Evolutionary conservation across 2,329 filamentous ascomycete genomes (phyloP), one percentile per base, ranked within the genome.

Genomic region (Penicillium psychrosexuale): DNA sequence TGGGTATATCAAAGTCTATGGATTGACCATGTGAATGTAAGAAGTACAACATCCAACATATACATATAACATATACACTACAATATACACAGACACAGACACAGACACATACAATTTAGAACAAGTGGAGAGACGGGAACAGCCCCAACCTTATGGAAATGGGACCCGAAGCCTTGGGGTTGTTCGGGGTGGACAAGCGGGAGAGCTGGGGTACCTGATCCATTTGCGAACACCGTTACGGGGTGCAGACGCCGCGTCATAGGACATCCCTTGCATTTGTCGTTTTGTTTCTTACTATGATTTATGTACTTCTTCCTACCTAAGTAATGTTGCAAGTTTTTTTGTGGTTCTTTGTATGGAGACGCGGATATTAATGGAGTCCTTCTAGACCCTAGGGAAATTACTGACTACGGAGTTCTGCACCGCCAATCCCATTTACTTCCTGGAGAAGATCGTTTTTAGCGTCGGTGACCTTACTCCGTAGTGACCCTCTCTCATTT

Each of bases 121-220:
- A 36, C 13, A 24, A 36, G 51, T 54, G 52, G 52, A 54, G 47
- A 54, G 47, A 51, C 52, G 52, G 47, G 40, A 55, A 57, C 43
- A 53, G 48, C 38, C 53, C 45, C 55, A 59, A 59, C 51, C 57
- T 57, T 55, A 55, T 22, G 45, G 43, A 33, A 33, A 45, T 56
- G 53, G 49, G 47, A 50, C 22, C 51, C 45, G 47, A 46, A 40
- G 50, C n/a, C 43, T 34, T 53, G 22, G 40, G 12, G 38, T 8
- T 37, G 46, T 51, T 37, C 37, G 51, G 51, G 36, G 37, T 43
- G 51, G 51, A 47, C 44, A 53, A 53, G 44, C 37, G 30, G 27
- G 19, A 40, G 27, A 28, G 34, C 37, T 47, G 27, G 36, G 43
- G 42, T 40, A 48, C 36, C 28, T 53, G 31, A 34, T 36, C 34